A percentile compares a stretch with the other conserved stretches of the same genome.
Evolutionary conservation across 2,329 filamentous ascomycete species (phyloP).

Genomic region (Onygena corvina): DNA sequence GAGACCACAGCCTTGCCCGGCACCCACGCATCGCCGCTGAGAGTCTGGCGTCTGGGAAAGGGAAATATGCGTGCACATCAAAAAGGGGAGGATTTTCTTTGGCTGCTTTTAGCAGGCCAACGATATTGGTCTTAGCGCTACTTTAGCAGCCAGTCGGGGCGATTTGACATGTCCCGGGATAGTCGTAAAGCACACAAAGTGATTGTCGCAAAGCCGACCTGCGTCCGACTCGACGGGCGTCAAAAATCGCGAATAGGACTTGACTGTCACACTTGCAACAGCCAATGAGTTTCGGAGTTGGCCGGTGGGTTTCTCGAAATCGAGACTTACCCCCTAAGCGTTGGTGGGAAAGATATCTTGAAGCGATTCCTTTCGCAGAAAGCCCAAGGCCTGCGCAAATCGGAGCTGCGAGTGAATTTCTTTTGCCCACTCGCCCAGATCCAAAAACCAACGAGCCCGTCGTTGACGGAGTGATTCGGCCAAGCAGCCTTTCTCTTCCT

Average conservation of each 20-base stretch:
- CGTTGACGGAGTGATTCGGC: neutral
- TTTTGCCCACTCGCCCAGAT: constrained; percentile 4
- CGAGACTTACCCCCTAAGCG: constrained; percentile 1
- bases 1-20: neutral
- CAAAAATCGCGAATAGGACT: neutral
- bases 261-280: constrained; percentile 2
- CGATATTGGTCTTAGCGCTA: neutral
- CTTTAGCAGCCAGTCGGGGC: neutral
- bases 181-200: no score
- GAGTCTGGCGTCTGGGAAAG: neutral
- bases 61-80: neutral
- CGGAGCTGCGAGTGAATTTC: constrained; percentile 2
- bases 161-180: neutral
- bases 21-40: neutral
- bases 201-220: neutral
- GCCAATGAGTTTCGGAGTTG: neutral
- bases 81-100: neutral
- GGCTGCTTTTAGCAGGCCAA: neutral
- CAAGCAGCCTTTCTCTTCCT: neutral
- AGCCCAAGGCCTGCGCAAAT: neutral
- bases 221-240: neutral
- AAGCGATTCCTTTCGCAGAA: neutral
- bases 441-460: neutral
- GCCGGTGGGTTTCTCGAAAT: neutral
- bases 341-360: neutral